A percentile compares a stretch with the other conserved stretches of the same genome.
Evolutionary conservation across 495 filamentous ascomycete species (phyloP).

Genomic region (Trichoderma orchidacearum): DNA sequence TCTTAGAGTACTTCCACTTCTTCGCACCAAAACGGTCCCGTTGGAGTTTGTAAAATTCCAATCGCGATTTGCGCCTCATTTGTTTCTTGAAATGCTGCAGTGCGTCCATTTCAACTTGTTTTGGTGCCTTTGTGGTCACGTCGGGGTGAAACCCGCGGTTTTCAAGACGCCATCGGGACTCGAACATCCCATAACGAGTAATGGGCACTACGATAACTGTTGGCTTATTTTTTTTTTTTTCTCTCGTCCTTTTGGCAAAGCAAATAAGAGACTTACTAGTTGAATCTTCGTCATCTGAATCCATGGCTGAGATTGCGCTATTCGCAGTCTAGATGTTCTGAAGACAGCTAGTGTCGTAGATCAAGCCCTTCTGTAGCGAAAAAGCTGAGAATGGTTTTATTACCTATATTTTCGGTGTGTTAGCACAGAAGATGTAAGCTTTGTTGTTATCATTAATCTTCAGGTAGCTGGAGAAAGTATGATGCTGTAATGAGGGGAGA

Average conservation of each 20-base stretch:
- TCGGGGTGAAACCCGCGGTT: neutral
- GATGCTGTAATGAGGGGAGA: too few species aligned
- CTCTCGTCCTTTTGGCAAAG: neutral
- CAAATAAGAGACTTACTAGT: neutral
- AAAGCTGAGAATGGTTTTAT: too few species aligned
- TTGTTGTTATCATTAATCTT: too few species aligned
- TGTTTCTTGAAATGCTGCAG: neutral
- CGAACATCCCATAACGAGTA: neutral
- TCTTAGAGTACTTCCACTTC: neutral
- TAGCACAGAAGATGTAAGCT: too few species aligned
- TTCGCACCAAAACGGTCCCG: neutral
- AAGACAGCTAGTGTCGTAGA: too few species aligned
- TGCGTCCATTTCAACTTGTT: neutral
- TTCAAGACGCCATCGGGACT: neutral
- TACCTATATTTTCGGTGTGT: too few species aligned
- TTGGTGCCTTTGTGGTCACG: neutral
- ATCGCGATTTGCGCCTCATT: neutral
- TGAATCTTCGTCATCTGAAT: neutral
- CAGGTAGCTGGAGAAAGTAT: too few species aligned
- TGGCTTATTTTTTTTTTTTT: neutral
- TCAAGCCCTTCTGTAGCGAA: too few species aligned
- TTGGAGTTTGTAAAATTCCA: neutral
- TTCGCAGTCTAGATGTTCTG: neutral
- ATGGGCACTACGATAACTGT: neutral
- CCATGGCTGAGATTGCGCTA: neutral